Evolutionary conservation across 345 rosid species (phyloP), one percentile per base, ranked within the genome.

Genomic region (Tarenaya hassleriana): DNA sequence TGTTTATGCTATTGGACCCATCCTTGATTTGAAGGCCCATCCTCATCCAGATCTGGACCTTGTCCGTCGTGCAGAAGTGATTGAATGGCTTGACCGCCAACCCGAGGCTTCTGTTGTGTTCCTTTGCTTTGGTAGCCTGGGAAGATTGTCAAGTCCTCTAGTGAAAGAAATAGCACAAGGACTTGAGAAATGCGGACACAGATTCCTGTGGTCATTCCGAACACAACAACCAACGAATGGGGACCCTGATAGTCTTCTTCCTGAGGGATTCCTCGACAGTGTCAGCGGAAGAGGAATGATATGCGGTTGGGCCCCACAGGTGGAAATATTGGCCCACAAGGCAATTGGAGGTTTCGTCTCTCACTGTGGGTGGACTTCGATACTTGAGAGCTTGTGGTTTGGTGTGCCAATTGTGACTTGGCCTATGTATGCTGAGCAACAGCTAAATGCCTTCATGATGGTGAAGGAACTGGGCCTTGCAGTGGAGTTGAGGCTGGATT

Each of bases 51-150:
- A 73, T 11, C 54, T 49, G 41, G 74, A 77, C 24, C 39, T 27
- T n/a, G 55, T 64, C 20, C 20, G 16, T 19, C 45, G 55, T 34
- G 58, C 48, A 5, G 45, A 56, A 55, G 50, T 76, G 66, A 41
- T 69, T 15, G 55, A 48, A 57, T 80, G 91, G 87, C 80, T 83
- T 1, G 77, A 77, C 42, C 63, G 56, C 21, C 82, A 77, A 58
- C 79, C 83, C 1, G 52, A 65, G 18, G 54, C 63, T n/a, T 75
- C 74, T 0, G 84, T 75, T 57, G 71, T 77, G 11, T 80, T 77
- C 58, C 70, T 83, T 16, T 79, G 82, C 45, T 80, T 75, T 52
- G 84, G 82, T 44, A 77, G 79, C 59, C 33, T 56, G 32, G 80
- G 77, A 3, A 72, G 49, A 42, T 71, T 78, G 40, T 56, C 14